Evolutionary conservation across 441 rosid species (phyloP).

Genomic region (Corymbia calophylla): DNA sequence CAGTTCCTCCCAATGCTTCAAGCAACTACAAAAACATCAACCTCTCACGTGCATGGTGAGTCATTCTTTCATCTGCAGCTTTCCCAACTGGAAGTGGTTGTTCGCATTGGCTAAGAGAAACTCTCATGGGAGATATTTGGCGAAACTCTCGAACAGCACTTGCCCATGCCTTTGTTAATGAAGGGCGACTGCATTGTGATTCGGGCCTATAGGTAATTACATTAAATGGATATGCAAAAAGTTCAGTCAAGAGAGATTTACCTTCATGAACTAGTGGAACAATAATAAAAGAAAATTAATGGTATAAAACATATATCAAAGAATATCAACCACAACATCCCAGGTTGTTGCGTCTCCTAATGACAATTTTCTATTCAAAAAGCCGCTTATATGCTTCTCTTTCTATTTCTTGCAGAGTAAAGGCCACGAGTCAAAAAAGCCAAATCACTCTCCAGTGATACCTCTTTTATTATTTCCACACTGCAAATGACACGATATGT

Average conservation of each 20-base stretch:
- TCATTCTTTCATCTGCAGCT: too few species aligned
- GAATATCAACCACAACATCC: neutral
- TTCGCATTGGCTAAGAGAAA: accelerated
- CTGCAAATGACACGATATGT: neutral
- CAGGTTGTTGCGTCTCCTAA: neutral
- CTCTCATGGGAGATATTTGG: too few species aligned
- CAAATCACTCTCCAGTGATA: neutral
- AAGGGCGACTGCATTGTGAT: too few species aligned
- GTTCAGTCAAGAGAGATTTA: neutral
- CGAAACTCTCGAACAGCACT: too few species aligned
- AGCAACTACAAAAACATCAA: neutral
- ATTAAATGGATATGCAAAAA: neutral
- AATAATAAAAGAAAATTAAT: neutral
- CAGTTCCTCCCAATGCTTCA: too few species aligned
- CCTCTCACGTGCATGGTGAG: neutral
- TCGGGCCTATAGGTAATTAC: too few species aligned
- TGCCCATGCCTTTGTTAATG: too few species aligned
- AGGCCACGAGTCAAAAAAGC: neutral
- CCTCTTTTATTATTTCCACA: neutral
- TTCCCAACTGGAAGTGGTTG: too few species aligned
- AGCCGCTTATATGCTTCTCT: neutral
- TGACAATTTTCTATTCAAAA: neutral
- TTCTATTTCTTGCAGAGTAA: neutral
- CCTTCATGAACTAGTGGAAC: neutral
- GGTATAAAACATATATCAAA: neutral